Base-by-base conservation (phyloP, 768 basidiomycete species). In the Paxillus ammoniavirescens region DNA sequence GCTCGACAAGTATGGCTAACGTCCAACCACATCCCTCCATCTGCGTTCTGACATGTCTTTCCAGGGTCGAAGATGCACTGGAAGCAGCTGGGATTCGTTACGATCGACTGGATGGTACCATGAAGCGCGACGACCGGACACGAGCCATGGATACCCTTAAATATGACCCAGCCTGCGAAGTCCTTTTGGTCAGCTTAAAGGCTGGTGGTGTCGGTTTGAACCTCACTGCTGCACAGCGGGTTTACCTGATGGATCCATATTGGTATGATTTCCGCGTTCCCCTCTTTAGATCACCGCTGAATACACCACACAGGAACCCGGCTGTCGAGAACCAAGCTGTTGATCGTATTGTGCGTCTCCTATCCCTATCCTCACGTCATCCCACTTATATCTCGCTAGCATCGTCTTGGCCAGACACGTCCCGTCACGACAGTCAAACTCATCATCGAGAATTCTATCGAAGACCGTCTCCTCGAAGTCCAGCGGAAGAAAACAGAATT, bases 191-290 rank as follows among this genome's bases (percentile, higher is more conserved):
- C 63, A 97, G 94, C 67, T 77, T 98, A 60, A 91, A 96, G 65
- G 97, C 97, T 7, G 97, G 97, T 49, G 97, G 97, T 50, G 97
- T 99, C 5, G 97, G 96, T 14, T 75, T 99, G 52, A 99, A 98
- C 69, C 80, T 98, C 42, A 98, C 96, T 1, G 88, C 93, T 15
- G 97, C 96, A 44, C 91, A 87, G 65, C 90, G 87, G 50, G 94
- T 91, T 15, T 98, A 97, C 70, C 74, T 99, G 41, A 94, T 98
- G 85, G 94, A 98, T 73, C 94, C 94, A 40, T 98, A 97, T 70
- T 98, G 94, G 93, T 88, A 59, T 75, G 43, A 40, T 42, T 18
- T 45, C 14, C 17, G 37, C 13, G 30, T 49, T 13, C 41, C 42
- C 15, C 18, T 47, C 21, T 30, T 15, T 9, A 35, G 8, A 38